Conservation (phyloP, 2,329 filamentous ascomycete genomes). For the Sporothrix brasiliensis region DNA sequence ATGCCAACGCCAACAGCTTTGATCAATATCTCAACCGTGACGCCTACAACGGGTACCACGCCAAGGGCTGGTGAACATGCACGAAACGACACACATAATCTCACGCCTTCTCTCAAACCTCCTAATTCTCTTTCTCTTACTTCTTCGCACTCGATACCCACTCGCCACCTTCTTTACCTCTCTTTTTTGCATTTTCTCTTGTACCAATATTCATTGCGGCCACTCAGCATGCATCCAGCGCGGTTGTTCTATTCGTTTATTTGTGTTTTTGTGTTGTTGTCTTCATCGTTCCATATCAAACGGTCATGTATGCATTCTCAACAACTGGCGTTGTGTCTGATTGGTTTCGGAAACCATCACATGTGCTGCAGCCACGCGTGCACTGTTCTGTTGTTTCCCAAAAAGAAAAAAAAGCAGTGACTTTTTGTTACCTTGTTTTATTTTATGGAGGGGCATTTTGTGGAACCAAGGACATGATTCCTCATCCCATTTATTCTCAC, state of each 20-base stretch:
- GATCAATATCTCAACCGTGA: slow-evolving; percentile 86
- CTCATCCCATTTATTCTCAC: slow-evolving; percentile 27
- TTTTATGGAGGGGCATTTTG: slow-evolving; percentile 3
- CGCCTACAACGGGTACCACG: slow-evolving; percentile 76
- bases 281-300: not conserved
- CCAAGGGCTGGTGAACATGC: slow-evolving; percentile 74
- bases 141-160: slow-evolving; percentile 16
- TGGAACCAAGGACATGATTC: slow-evolving; percentile 6
- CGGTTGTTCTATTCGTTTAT: not conserved
- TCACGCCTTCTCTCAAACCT: not conserved
- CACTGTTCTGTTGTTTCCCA: slow-evolving; percentile 4
- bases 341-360: not conserved
- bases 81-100: not conserved
- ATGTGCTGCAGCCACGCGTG: not conserved
- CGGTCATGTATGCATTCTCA: not conserved
- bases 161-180: not conserved
- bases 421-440: not conserved
- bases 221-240: slow-evolving; percentile 24
- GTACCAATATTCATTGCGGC: slow-evolving; percentile 22
- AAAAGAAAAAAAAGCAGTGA: slow-evolving; percentile 14
- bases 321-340: slow-evolving; percentile 15
- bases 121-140: not conserved
- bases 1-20: slow-evolving; percentile 71
- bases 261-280: not conserved
- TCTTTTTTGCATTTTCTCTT: not conserved